These are phyloP conservation scores for Colletotrichum orchidophilum DNA, from an alignment of 2,329 filamentous ascomycete species.

Conservation along the genomic window DNA sequence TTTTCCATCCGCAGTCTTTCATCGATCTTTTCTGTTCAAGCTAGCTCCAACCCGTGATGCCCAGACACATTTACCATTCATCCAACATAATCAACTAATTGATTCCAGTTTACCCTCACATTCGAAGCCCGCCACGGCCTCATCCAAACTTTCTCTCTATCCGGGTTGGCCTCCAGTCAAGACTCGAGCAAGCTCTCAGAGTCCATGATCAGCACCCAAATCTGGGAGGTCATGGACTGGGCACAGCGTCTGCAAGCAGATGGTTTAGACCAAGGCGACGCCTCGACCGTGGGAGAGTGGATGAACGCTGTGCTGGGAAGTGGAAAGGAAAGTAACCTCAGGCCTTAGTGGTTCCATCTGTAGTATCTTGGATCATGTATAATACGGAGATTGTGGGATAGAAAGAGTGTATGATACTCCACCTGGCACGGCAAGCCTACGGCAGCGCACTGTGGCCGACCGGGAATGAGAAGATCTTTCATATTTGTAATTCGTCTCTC, in stretches of 20 bases:
- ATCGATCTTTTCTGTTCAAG: neutral
- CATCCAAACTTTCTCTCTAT: constrained; percentile 45
- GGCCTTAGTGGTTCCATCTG: neutral
- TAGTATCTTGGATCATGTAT: neutral
- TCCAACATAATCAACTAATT: neutral
- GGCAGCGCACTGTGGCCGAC: neutral
- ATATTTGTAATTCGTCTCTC: neutral
- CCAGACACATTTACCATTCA: neutral
- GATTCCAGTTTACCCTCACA: constrained; percentile 38
- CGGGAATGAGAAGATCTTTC: neutral
- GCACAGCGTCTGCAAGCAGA: constrained; percentile 6
- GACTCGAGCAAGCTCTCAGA: neutral
- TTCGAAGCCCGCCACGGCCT: constrained; percentile 50
- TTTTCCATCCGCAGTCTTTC: neutral
- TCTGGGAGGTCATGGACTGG: constrained; percentile 35
- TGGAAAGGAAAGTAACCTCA: neutral
- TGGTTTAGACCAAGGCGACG: constrained; percentile 1
- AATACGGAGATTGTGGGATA: neutral
- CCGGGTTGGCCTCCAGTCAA: neutral
- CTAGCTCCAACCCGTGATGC: neutral
- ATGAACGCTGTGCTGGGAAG: constrained; percentile 21
- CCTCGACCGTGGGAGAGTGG: constrained; percentile 25
- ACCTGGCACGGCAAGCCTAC: neutral
- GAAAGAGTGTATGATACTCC: neutral
- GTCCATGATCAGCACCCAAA: constrained; percentile 13